Evolutionary conservation across 441 rosid species (phyloP), one percentile per base, ranked within the genome.

Genomic region (Manihot esculenta): DNA sequence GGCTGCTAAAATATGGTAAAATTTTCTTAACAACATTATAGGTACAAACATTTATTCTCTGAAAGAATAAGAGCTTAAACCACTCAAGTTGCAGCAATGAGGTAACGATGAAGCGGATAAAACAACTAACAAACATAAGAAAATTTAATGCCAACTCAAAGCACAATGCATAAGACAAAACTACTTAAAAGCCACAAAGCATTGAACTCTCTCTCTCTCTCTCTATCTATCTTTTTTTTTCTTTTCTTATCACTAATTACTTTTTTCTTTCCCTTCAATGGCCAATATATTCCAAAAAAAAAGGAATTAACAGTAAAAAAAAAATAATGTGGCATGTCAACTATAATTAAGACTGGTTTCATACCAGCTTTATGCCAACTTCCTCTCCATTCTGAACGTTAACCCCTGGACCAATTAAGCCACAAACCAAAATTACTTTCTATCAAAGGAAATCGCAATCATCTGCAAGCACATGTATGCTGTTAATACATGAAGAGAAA

Each of bases 311-410:
- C 7, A n/a, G n/a, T 7, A 35, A 35, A 2, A n/a, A 64, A 57
- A 42, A 59, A 33, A 33, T 21, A 42, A 54, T 41, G 13, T 41
- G 49, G 42, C 41, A 27, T 35, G 11, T 50, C 21, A 71, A 24
- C 21, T 18, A 20, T 57, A 50, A 58, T 7, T 18, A 45, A 61
- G 60, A 48, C 38, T 24, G n/a, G 14, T 62, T 67, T 42, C 72
- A 35, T 86, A 94, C 98, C 92, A 91, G 84, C 82, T 94, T 94
- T 57, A 94, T 85, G 68, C 92, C 98, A 53, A 94, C 97, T 84
- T 93, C 98, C 76, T 93, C 98, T 66, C 98, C 96, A 35, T 89
- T 91, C 80, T 91, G 96, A 58, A 89, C 82, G 85, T 91, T 88
- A 53, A 88, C 92, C 53, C 93, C 96, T 91, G 73, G 26, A 77